Evolutionary conservation across 164 flowering plant genomes (phyloP), one percentile per base, ranked within the genome.

Genomic region (Nymphaea colorata): DNA sequence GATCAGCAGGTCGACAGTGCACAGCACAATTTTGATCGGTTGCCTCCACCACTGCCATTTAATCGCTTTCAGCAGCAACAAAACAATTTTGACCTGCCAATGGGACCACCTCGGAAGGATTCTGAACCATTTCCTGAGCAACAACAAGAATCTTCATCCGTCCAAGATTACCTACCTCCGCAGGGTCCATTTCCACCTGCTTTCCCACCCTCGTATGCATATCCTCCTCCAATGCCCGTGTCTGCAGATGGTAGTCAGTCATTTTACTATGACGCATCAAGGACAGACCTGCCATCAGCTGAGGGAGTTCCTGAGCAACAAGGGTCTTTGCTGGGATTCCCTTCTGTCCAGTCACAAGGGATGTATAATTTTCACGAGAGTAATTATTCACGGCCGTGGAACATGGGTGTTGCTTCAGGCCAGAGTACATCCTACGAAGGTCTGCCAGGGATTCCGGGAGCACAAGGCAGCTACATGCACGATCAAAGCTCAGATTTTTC

Each of bases 251-350:
- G 87, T 66, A 69, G 77, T 69, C 96, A 83, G 64, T 83, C 76
- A 42, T 87, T 79, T 67, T 87, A 77, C 66, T 88, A 78, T 69
- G 91, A 87, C 70, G 73, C 81, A 61, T 70, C 84, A 18, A 75
- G 86, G 61, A 76, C 79, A 45, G 91, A 84, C 62, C 72, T 84
- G 53, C 74, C 76, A 17, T 10, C 64, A 4, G 70, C 85, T 25
- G 89, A 87, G 51, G 73, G 66, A 61, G 91, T 83, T 57, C 43
- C 85, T 25, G 91, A 82, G 42, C 64, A 61, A 63, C 97, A 85
- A 67, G 83, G 89, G 14, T 83, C 95, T 64, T 74, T 86, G 70
- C 47, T 81, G 76, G 93, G 97, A 12, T 86, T 79, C 64, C 83
- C 87, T 57, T 81, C 87, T 12, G 14, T 51, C 12, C 57, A 51